Base-by-base conservation (phyloP, 139 green algal genomes). In the Volvox africanus region DNA sequence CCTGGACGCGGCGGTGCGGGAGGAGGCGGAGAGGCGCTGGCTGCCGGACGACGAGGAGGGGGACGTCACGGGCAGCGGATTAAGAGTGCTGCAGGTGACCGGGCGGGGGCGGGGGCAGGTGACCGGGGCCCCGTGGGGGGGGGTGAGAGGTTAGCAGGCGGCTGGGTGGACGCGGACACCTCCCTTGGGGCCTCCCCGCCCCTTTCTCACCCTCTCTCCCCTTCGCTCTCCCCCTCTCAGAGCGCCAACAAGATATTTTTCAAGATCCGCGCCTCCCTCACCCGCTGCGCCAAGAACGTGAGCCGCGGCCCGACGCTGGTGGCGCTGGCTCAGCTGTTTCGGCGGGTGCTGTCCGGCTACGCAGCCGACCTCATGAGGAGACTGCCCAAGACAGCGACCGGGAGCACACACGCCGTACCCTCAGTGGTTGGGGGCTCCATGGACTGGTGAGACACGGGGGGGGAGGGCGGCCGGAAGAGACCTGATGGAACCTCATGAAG, bases 271-370 rank as follows among this genome's bases (percentile, higher is more conserved):
- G 92, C 94, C 44, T 96, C 93, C 26, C 95, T 99, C 61, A 96
- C 96, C 32, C 97, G 97, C 87, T 98, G 96, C 91, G 95, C 95
- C 87, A 95, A 95, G 55, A 94, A 95, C 80, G 95, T 99, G 65
- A 96, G 92, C 81, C 93, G 94, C 18, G 96, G 96, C n/a, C 77
- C 94, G 33, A 96, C 97, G 30, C 95, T 99, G 24, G 94, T 97
- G 78, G 92, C 94, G 12, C 91, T 98, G 82, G 85, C 90, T 2
- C 86, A 82, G 2, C 92, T 94, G 0, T 97, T 97, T 90, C 82
- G 92, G 95, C 94, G 94, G 44, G 95, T 99, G 78, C 95, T 99
- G 82, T 55, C 33, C 16, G 92, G 92, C 0, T 99, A 99, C 88
- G 95, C 97, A 0, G 81, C 50, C 19, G 96, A 95, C 85, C 95